Conservation (phyloP, 2,329 filamentous ascomycete genomes). For the Nectriaceae sp. region DNA sequence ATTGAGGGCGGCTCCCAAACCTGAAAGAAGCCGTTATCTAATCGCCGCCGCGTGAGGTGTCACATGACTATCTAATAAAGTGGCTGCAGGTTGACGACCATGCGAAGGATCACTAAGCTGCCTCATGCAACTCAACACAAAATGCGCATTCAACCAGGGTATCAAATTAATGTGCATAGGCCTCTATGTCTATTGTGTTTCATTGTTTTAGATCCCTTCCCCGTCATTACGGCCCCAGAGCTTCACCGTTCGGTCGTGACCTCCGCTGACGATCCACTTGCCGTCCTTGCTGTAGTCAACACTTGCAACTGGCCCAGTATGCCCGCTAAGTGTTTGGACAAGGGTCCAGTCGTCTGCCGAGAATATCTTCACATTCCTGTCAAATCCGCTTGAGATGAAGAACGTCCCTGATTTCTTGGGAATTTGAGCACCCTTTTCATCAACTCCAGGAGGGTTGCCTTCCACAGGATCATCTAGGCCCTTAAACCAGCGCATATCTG, state of each 20-base stretch:
- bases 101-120: no score
- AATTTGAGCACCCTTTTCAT: slow-evolving; percentile 64
- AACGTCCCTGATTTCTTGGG: slow-evolving; percentile 91
- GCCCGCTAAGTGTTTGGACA: slow-evolving; percentile 83
- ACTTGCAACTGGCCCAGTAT: slow-evolving; percentile 89
- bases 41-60: slow-evolving; percentile 18
- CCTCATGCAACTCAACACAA: no score
- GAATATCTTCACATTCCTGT: slow-evolving; percentile 93
- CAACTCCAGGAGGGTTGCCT: slow-evolving; percentile 59
- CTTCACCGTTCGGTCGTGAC: slow-evolving; percentile 94
- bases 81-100: no score
- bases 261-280: slow-evolving; percentile 91
- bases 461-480: slow-evolving; percentile 74
- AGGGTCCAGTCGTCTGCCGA: slow-evolving; percentile 95
- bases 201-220: slow-evolving; percentile 45
- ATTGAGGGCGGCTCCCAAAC: background rate
- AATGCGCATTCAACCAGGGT: no score
- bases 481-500: slow-evolving; percentile 92
- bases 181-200: slow-evolving; percentile 1
- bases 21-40: slow-evolving; percentile 24
- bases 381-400: slow-evolving; percentile 87
- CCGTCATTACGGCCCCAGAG: slow-evolving; percentile 88
- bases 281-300: slow-evolving; percentile 85
- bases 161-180: slow-evolving; percentile 17
- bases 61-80: slow-evolving; percentile 25